Percentiles rank a stretch among this genome's conserved stretches.
Evolutionary conservation across 2,329 filamentous ascomycete genomes (phyloP).

Genomic region (Epichloe elymi): DNA sequence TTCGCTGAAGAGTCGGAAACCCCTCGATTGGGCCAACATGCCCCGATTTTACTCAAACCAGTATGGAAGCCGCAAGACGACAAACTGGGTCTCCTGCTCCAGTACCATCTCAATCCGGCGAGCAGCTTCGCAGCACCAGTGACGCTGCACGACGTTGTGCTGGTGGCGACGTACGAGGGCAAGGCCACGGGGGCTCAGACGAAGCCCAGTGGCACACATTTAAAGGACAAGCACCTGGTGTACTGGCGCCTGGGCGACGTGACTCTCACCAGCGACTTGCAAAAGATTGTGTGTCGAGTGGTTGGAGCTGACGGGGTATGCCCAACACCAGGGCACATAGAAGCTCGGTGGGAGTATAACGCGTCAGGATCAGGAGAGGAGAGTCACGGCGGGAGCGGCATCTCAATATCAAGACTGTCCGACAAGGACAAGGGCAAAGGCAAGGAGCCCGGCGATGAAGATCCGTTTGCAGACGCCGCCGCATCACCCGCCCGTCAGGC

Average conservation of each 20-base stretch:
- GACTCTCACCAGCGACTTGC: slow-evolving; percentile 48
- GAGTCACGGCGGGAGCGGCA: slow-evolving; percentile 38
- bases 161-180: slow-evolving; percentile 60
- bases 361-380: slow-evolving; percentile 29
- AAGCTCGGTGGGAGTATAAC: slow-evolving; percentile 65
- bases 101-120: slow-evolving; percentile 70
- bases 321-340: slow-evolving; percentile 61
- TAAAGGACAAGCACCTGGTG: slow-evolving; percentile 62
- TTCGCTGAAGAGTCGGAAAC: slow-evolving; percentile 51
- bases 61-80: slow-evolving; percentile 74
- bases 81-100: slow-evolving; percentile 74
- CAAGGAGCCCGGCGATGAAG: slow-evolving; percentile 36
- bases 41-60: slow-evolving; percentile 60
- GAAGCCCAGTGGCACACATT: slow-evolving; percentile 67
- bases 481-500: slow-evolving; percentile 16
- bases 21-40: slow-evolving; percentile 36
- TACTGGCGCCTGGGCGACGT: slow-evolving; percentile 75
- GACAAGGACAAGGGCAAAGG: slow-evolving; percentile 41
- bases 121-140: slow-evolving; percentile 32
- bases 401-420: slow-evolving; percentile 48
- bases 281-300: slow-evolving; percentile 76
- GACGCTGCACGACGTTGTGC: slow-evolving; percentile 55
- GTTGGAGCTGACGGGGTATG: slow-evolving; percentile 55
- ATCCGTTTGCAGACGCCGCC: slow-evolving; percentile 54
- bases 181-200: slow-evolving; percentile 56